Percentiles rank a stretch among this genome's conserved stretches.
Conservation (phyloP, 2,329 filamentous ascomycete species). For the Incumbomyces lentus region DNA sequence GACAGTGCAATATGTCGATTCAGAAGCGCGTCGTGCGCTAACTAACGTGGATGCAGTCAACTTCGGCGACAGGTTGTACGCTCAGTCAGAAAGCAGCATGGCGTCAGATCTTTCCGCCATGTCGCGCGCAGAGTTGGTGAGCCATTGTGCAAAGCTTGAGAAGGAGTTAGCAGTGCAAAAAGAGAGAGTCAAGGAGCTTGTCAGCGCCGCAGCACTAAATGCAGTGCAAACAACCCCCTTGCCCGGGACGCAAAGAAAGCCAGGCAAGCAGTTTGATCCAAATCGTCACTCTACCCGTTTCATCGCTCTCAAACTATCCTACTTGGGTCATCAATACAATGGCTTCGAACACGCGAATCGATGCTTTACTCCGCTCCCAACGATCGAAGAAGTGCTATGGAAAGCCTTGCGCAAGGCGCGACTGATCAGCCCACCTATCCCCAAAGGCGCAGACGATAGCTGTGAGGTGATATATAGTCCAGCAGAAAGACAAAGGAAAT, state of each 20-base stretch:
- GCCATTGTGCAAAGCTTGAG: slow-evolving; percentile 1
- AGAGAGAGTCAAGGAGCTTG: slow-evolving; percentile 1
- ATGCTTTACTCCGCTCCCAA: slow-evolving; percentile 58
- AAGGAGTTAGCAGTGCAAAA: slow-evolving; percentile 1
- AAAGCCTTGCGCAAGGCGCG: slow-evolving; percentile 74
- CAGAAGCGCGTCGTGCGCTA: background rate
- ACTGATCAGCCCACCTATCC: slow-evolving; percentile 63
- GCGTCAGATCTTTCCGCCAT: background rate
- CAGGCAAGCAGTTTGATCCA: slow-evolving; percentile 55
- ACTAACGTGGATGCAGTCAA: background rate
- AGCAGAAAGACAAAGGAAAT: slow-evolving; percentile 13
- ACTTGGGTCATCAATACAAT: slow-evolving; percentile 82
- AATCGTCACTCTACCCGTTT: slow-evolving; percentile 71
- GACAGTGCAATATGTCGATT: background rate
- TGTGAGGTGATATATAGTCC: slow-evolving; percentile 31
- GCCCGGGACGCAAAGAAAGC: slow-evolving; percentile 33
- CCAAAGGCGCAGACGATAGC: slow-evolving; percentile 27
- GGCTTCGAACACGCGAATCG: slow-evolving; percentile 80
- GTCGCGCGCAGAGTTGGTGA: slow-evolving; percentile 1
- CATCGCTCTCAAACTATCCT: slow-evolving; percentile 87
- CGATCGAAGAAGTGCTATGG: slow-evolving; percentile 90
- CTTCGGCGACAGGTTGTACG: background rate
- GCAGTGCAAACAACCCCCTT: slow-evolving; percentile 17
- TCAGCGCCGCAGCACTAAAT: slow-evolving; percentile 10
- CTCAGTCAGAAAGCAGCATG: background rate